phyloP scores from a whole-genome alignment of 2,329 filamentous ascomycete genomes.

The Xylariaceae sp. region DNA sequence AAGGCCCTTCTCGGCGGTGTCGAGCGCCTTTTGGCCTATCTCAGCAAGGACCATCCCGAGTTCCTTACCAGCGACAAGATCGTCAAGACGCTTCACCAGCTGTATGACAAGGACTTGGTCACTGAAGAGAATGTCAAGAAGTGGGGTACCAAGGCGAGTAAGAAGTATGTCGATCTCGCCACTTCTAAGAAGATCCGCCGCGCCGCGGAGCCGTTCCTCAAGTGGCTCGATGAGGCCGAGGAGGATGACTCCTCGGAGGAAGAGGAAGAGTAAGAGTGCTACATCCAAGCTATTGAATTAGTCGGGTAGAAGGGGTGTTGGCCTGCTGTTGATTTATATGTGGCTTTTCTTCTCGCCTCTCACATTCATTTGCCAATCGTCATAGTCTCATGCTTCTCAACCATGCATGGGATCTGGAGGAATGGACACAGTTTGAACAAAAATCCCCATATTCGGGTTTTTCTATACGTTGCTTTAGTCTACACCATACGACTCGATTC shows the following conservation, averaged over 20 bases:
- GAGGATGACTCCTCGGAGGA: constrained; percentile 65
- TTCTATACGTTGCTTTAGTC: background rate
- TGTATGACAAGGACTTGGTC: constrained; percentile 87
- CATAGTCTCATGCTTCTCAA: background rate
- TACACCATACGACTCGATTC: background rate
- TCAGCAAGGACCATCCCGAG: constrained; percentile 71
- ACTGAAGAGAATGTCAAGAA: constrained; percentile 81
- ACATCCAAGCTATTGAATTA: background rate
- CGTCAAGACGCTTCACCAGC: constrained; percentile 79
- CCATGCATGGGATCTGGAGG: background rate
- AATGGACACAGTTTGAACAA: constrained; percentile 1
- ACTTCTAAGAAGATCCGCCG: constrained; percentile 95
- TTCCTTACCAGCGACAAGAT: constrained; percentile 62
- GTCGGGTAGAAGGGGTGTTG: background rate
- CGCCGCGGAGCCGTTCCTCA: constrained; percentile 87
- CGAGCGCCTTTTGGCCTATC: constrained; percentile 75
- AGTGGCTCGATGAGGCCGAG: constrained; percentile 86
- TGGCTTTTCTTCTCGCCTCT: constrained; percentile 2
- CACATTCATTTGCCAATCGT: constrained; percentile 7
- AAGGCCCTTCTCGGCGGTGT: constrained; percentile 93
- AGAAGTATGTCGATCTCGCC: constrained; percentile 89
- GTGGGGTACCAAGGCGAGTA: constrained; percentile 93
- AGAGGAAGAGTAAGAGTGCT: constrained; percentile 44
- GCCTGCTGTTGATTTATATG: background rate
- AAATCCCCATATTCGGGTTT: constrained; percentile 3